These are phyloP conservation scores for Penicillium sumatraense DNA, from an alignment of 2,329 filamentous ascomycete genomes.

Conservation along the genomic window DNA sequence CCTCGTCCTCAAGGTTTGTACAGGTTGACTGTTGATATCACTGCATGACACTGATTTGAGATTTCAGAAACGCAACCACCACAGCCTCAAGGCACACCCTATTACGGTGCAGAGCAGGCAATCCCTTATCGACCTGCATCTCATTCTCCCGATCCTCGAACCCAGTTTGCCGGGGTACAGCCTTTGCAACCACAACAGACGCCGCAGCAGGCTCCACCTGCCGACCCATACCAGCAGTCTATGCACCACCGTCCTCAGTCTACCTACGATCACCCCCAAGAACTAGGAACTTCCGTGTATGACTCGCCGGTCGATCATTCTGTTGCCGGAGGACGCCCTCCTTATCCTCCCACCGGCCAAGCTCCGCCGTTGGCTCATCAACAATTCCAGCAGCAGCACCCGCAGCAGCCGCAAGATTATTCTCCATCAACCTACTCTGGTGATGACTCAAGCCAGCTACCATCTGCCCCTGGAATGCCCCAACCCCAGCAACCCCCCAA, in stretches of 20 bases:
- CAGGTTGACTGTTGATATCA: neutral
- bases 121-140: constrained; percentile 46
- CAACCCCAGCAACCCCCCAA: constrained; percentile 23
- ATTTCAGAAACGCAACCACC: constrained; percentile 36
- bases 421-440: constrained; percentile 46
- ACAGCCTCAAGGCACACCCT: constrained; percentile 59
- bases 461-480: constrained; percentile 20
- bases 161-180: constrained; percentile 37
- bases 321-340: constrained; percentile 33
- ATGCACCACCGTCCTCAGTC: constrained; percentile 64
- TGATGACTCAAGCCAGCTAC: constrained; percentile 34
- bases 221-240: constrained; percentile 46
- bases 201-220: constrained; percentile 57
- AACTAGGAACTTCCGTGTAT: constrained; percentile 77
- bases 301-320: constrained; percentile 67
- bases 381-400: constrained; percentile 36
- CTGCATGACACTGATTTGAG: neutral
- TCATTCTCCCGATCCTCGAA: constrained; percentile 47
- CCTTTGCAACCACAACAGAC: constrained; percentile 39
- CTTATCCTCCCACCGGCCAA: constrained; percentile 36
- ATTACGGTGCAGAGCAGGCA: constrained; percentile 65
- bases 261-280: constrained; percentile 74
- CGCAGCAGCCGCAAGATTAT: constrained; percentile 40
- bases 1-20: constrained; percentile 51
- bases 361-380: constrained; percentile 32